Percentiles rank a stretch among this genome's conserved stretches.
These are phyloP conservation scores for Talaromyces marneffei DNA, from an alignment of 2,329 filamentous ascomycete species.

Conservation along the genomic window DNA sequence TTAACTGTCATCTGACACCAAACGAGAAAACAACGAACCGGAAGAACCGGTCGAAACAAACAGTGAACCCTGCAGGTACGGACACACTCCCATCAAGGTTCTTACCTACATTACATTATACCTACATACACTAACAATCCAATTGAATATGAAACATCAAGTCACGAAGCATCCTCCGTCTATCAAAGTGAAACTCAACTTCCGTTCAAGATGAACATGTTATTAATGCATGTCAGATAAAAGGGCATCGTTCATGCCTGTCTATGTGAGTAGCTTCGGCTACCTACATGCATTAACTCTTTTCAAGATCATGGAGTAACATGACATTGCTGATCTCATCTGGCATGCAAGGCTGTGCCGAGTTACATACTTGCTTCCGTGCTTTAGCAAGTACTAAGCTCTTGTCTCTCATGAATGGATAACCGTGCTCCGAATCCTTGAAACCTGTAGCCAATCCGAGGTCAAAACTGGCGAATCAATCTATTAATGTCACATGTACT, in stretches of 20 bases:
- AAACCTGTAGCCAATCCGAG: neutral
- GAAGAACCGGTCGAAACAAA: neutral
- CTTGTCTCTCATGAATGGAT: neutral
- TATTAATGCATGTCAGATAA: neutral
- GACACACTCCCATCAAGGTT: neutral
- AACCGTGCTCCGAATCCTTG: neutral
- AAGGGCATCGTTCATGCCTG: slow-evolving; percentile 1
- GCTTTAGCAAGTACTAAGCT: neutral
- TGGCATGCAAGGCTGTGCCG: neutral
- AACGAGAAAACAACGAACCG: neutral
- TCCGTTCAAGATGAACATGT: neutral
- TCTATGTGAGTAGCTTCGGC: neutral
- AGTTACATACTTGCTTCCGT: neutral
- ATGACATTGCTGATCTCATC: neutral
- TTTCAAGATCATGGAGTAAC: neutral
- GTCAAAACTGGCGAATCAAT: neutral
- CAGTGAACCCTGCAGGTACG: neutral
- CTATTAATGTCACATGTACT: neutral
- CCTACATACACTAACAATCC: neutral
- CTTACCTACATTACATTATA: neutral
- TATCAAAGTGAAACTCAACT: neutral
- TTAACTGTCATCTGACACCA: neutral
- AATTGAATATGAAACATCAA: neutral
- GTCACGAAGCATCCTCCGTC: neutral
- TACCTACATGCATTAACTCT: slow-evolving; percentile 4